Percentiles rank a stretch among this genome's conserved stretches.
phyloP scores from a whole-genome alignment of 2,329 filamentous ascomycete species.

The Cladophialophora immunda region DNA sequence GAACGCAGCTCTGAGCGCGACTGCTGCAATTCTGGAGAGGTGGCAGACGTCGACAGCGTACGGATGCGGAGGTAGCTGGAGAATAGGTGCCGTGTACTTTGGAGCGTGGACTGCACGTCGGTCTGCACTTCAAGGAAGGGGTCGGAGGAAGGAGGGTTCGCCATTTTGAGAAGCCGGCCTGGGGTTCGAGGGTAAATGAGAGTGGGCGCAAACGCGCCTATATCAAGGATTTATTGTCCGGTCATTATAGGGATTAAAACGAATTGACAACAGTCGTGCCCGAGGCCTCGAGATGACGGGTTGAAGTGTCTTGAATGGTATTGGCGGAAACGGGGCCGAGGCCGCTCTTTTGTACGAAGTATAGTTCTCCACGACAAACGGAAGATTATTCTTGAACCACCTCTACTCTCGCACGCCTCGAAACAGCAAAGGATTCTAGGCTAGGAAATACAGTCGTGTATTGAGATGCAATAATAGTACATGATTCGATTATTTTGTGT shows the following conservation, averaged over 20 bases:
- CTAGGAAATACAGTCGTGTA: neutral
- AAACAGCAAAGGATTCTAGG: neutral
- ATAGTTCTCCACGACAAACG: no score
- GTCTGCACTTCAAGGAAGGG: slow-evolving; percentile 60
- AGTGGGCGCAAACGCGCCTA: neutral
- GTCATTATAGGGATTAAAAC: neutral
- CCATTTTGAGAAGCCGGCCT: slow-evolving; percentile 20
- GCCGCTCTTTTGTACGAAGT: neutral
- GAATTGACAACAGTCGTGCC: neutral
- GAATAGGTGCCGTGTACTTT: slow-evolving; percentile 84
- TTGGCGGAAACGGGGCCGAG: neutral
- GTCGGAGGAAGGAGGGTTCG: slow-evolving; percentile 44
- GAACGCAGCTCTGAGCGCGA: slow-evolving; percentile 78
- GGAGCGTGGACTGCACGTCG: slow-evolving; percentile 85
- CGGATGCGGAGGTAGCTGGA: slow-evolving; percentile 95
- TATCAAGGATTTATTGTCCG: neutral
- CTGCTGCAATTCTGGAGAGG: slow-evolving; percentile 74
- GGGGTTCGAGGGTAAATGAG: neutral
- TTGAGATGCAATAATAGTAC: neutral
- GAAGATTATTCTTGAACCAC: no score
- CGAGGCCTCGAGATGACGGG: neutral
- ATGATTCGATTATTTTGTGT: neutral
- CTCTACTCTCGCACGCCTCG: neutral
- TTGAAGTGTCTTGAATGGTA: neutral
- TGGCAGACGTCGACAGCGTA: slow-evolving; percentile 75